phyloP scores from a whole-genome alignment of 179 eudicot genomes.

The Silene noctiflora region DNA sequence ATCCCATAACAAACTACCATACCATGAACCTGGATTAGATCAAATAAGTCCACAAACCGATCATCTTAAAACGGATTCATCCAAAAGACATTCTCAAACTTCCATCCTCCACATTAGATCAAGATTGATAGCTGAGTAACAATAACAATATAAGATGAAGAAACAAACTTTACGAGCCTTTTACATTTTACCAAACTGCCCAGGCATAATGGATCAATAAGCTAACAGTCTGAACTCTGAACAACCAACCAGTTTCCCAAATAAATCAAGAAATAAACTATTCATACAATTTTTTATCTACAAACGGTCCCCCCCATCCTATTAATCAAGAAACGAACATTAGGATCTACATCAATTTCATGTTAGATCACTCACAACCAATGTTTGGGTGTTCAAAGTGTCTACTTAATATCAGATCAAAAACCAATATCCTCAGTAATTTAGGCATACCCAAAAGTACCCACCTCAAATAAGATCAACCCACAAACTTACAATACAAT shows the following conservation, averaged over 20 bases:
- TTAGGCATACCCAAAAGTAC: no score
- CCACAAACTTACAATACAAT: background rate
- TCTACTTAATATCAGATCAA: no score
- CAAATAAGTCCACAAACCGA: background rate
- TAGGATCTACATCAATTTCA: background rate
- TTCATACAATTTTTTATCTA: background rate
- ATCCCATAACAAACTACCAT: background rate
- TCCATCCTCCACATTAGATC: background rate
- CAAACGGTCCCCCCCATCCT: background rate
- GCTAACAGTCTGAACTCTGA: background rate
- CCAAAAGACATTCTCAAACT: background rate
- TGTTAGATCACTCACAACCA: background rate
- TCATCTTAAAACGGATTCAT: background rate
- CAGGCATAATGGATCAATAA: background rate
- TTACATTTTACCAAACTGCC: background rate
- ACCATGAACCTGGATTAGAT: no score
- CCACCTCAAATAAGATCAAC: background rate
- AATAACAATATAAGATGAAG: background rate
- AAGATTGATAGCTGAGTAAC: background rate
- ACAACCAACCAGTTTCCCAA: background rate
- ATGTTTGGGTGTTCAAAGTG: no score
- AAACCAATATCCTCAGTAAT: no score
- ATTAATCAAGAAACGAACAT: background rate
- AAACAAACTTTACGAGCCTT: background rate
- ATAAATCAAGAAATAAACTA: background rate